phyloP scores from a whole-genome alignment of 805 yeast genomes.

The Candida wancherniae region DNA sequence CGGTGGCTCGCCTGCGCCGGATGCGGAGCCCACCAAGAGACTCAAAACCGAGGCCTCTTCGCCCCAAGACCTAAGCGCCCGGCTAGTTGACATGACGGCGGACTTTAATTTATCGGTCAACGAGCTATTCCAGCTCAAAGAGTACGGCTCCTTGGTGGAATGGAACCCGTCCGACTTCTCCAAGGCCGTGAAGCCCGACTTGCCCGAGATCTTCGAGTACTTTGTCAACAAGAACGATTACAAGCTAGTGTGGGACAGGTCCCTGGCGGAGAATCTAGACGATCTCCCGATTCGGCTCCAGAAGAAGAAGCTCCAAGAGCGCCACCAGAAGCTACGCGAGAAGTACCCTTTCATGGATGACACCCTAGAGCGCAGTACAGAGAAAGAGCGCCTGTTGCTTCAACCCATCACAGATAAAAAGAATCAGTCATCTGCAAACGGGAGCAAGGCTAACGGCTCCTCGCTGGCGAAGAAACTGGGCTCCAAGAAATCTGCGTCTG shows the following conservation, averaged over 20 bases:
- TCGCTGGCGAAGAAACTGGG: background rate
- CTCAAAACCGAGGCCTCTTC: constrained; percentile 4
- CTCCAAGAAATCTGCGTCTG: no score
- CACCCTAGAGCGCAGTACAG: constrained; percentile 22
- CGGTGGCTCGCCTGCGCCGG: background rate
- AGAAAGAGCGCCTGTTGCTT: constrained; percentile 19
- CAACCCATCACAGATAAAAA: no score
- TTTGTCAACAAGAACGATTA: constrained; percentile 25
- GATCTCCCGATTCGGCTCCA: constrained; percentile 38
- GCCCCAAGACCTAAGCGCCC: constrained; percentile 1
- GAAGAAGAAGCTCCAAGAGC: constrained; percentile 33
- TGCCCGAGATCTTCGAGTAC: constrained; percentile 31
- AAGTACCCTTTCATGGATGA: constrained; percentile 34
- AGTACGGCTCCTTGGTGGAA: constrained; percentile 55
- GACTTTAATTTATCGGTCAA: constrained; percentile 47
- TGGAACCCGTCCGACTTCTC: constrained; percentile 53
- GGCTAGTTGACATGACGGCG: constrained; percentile 37
- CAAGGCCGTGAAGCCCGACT: constrained; percentile 17
- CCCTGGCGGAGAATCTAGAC: constrained; percentile 17
- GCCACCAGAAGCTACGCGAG: constrained; percentile 25
- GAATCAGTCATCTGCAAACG: background rate
- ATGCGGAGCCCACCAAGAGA: constrained; percentile 5
- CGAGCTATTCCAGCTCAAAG: constrained; percentile 60
- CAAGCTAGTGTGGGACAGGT: constrained; percentile 31
- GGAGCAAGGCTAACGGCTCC: background rate